Evolutionary conservation across 257 asterid species (phyloP).

Genomic region (Osmanthus fragrans): DNA sequence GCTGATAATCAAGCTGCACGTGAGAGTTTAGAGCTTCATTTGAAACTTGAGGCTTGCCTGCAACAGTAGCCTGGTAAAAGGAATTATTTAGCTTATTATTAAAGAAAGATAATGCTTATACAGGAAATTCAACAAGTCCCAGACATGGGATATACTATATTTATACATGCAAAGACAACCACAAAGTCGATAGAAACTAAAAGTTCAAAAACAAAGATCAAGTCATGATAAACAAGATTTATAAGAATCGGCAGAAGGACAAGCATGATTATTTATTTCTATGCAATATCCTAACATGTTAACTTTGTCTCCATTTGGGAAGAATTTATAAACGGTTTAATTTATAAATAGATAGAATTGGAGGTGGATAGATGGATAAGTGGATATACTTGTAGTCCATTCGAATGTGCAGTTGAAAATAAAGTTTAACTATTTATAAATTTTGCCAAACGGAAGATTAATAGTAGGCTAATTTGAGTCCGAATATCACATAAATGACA

Average conservation of each 20-base stretch:
- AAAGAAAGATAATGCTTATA: constrained; percentile 10
- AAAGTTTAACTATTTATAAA: no score
- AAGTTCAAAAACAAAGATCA: not conserved
- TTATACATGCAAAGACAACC: not conserved
- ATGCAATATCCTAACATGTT: not conserved
- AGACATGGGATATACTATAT: constrained; percentile 3
- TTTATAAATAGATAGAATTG: no score
- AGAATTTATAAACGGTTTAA: no score
- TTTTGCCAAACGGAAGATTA: not conserved
- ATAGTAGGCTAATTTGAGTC: constrained; percentile 2
- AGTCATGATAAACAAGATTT: not conserved
- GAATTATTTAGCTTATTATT: constrained; percentile 4
- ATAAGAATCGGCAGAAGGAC: not conserved
- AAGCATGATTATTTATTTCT: constrained; percentile 6
- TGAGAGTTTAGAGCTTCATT: constrained; percentile 28
- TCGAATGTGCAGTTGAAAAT: no score
- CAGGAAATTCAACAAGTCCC: constrained; percentile 6
- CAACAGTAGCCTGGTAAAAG: constrained; percentile 42
- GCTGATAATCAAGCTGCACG: constrained; percentile 30
- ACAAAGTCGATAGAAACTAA: constrained; percentile 7
- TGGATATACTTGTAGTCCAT: no score
- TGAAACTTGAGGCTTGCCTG: constrained; percentile 30
- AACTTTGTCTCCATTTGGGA: not conserved
- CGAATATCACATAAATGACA: constrained; percentile 22
- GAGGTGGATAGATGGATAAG: no score